Evolutionary conservation across 139 green algal species (phyloP), one percentile per base, ranked within the genome.

Genomic region (Volvox africanus): DNA sequence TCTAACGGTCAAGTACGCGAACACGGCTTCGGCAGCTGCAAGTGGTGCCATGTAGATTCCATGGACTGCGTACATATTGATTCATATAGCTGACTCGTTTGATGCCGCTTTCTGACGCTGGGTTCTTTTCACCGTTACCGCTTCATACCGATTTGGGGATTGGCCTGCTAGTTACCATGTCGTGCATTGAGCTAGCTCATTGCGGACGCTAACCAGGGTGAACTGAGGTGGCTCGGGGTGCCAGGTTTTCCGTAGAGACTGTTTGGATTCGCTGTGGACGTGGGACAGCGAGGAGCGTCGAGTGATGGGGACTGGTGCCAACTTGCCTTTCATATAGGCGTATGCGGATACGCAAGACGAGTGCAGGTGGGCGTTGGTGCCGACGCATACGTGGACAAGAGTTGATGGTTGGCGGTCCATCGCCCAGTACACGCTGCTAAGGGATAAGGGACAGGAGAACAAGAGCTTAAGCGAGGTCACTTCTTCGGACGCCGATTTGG

Each of bases 1-100:
- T 24, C 87, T 94, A 1, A 88, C 92, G 50, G 92, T 94, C 81
- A 94, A 94, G 87, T 94, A 88, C 73, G 92, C 92, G 26, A 90
- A 90, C 86, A 83, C 24, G 13, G 71, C 71, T 11, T 61, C 44
- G 50, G 86, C 44, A 12, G 71, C 83, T 24, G 83, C 82, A 12
- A 62, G 61, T 33, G 82, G 67, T 55, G 80, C 26, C 68, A 89
- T 89, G 83, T 89, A 89, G 65, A 3, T 84, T 20, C 76, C 36
- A 35, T 30, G 71, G 71, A 1, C 28, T 32, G 71, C 71, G 71
- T 79, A 79, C 71, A 79, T 79, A 79, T 79, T 79, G 71, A 79
- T 79, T 79, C 18, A 36, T 79, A 79, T 79, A 79, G 71, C 71
- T 79, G 71, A 79, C 35, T 79, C 71, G 71, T 79, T 79, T 79